These are phyloP conservation scores for Limnanthes douglasii DNA, from an alignment of 345 rosid species.

Conservation along the genomic window DNA sequence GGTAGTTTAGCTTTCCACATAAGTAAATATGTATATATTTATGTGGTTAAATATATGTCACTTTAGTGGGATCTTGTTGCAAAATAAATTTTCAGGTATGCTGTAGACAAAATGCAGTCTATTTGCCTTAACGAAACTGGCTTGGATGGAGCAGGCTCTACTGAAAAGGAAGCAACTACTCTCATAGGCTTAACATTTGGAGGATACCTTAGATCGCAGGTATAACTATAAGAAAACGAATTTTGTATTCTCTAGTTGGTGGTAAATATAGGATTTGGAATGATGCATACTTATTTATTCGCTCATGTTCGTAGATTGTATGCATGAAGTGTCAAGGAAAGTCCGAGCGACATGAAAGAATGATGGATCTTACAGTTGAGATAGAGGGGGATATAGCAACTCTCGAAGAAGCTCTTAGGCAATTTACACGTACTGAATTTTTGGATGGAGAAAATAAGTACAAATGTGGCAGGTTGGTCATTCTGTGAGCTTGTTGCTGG, in stretches of 20 bases:
- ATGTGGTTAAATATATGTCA: not conserved
- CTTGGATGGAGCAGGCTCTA: conserved; percentile 18
- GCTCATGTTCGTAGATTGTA: conserved; percentile 38
- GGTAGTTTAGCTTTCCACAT: conserved; percentile 26
- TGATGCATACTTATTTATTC: not conserved
- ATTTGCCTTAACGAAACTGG: conserved; percentile 58
- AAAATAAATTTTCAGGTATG: conserved; percentile 39
- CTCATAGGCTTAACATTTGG: conserved; percentile 86
- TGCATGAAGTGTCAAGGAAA: conserved; percentile 83
- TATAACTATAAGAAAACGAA: conserved; percentile 6
- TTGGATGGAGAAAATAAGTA: conserved; percentile 98
- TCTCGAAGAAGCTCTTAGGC: conserved; percentile 84
- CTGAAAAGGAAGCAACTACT: conserved; percentile 59
- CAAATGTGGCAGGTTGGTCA: conserved; percentile 66
- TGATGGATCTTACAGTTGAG: conserved; percentile 98
- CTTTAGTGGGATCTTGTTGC: conserved; percentile 1
- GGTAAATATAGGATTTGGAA: not conserved
- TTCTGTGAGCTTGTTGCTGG: not conserved
- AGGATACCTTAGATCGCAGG: conserved; percentile 95
- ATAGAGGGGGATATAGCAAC: conserved; percentile 76
- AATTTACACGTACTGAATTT: conserved; percentile 69
- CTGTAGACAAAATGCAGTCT: conserved; percentile 87
- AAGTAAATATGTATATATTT: conserved; percentile 2
- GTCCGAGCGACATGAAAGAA: conserved; percentile 75
- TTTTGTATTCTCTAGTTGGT: not conserved